phyloP scores from a whole-genome alignment of 495 filamentous ascomycete species.

The Trichoderma gamsii region DNA sequence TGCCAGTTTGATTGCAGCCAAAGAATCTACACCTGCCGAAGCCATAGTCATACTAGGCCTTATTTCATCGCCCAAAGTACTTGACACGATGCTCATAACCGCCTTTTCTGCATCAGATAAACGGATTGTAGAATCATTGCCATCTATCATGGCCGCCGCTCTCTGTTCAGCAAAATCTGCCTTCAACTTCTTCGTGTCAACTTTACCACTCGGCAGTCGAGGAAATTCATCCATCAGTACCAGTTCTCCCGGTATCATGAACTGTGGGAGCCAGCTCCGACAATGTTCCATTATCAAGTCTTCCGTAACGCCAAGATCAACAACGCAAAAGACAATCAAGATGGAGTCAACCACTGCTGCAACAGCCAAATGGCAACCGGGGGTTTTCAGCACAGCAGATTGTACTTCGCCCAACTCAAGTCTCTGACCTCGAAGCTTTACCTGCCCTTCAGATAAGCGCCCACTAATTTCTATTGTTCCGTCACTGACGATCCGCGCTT shows the following conservation, averaged over 20 bases:
- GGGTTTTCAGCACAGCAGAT: conserved; percentile 52
- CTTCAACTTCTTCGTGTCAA: conserved; percentile 61
- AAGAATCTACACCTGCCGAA: conserved; percentile 62
- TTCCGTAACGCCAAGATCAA: conserved; percentile 24
- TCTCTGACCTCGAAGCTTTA: conserved; percentile 76
- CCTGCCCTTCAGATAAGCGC: conserved; percentile 68
- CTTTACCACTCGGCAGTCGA: conserved; percentile 69
- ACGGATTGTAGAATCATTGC: neutral
- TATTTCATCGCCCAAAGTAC: conserved; percentile 41
- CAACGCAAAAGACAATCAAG: conserved; percentile 63
- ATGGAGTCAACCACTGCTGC: conserved; percentile 53
- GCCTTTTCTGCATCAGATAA: neutral
- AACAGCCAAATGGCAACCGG: conserved; percentile 48
- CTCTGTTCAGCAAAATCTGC: conserved; percentile 34
- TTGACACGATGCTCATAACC: neutral
- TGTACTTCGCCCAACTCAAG: conserved; percentile 83
- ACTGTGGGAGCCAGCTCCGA: conserved; percentile 62
- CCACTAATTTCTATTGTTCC: conserved; percentile 78
- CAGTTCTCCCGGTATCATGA: conserved; percentile 72
- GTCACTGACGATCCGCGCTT: conserved; percentile 58
- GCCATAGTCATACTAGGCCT: conserved; percentile 40
- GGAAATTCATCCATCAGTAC: conserved; percentile 56
- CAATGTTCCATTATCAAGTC: conserved; percentile 52
- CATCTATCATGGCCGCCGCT: neutral
- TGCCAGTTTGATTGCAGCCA: conserved; percentile 61